Base-by-base conservation (phyloP, 2,329 filamentous ascomycete genomes). In the Alternaria dauci region DNA sequence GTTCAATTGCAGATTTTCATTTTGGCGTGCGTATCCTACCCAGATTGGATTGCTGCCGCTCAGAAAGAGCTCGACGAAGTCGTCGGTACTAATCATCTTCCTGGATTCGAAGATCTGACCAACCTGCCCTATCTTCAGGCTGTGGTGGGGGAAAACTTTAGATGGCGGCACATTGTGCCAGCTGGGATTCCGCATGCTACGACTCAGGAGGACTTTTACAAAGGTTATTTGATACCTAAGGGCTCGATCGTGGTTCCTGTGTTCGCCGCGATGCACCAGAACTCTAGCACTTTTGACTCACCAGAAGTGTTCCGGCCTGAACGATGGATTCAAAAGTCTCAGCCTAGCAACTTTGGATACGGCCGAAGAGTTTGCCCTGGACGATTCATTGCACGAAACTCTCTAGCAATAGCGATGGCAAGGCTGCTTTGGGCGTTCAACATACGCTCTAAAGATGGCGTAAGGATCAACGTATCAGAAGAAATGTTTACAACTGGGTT, bases 311-410 rank as follows among this genome's bases (percentile, higher is more conserved):
- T 80, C 62, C 68, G 71, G 9, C 80, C 79, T 0, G 78, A 79
- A 20, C 71, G 77, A 0, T 80, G 73, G 72, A 61, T 78, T 25
- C 59, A 38, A 4, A 65, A 58, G 32, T 5, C 54, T 0, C 60
- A 65, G 23, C 23, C 58, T n/a, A 60, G 42, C n/a, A 70, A 62
- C 28, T 84, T 85, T 54, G 85, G 81, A 0, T 86, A 84, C 65
- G 85, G 85, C 0, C 76, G 84, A 2, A 76, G 84, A n/a, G 79
- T 84, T 2, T 82, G 81, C 28, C 79, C 75, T 0, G 78, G 77
- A 1, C 55, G 72, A 5, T 58, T 70, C 58, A 70, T 80, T 38
- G 77, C 76, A 2, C 61, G 57, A 1, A 74, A 75, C 39, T 75
- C 73, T 5, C 18, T 23, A 8, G 36, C 14, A 0, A 38, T 51